A percentile compares a stretch with the other conserved stretches of the same genome.
These are phyloP conservation scores for Eucalyptus tenuipes DNA, from an alignment of 345 rosid species.

Conservation along the genomic window DNA sequence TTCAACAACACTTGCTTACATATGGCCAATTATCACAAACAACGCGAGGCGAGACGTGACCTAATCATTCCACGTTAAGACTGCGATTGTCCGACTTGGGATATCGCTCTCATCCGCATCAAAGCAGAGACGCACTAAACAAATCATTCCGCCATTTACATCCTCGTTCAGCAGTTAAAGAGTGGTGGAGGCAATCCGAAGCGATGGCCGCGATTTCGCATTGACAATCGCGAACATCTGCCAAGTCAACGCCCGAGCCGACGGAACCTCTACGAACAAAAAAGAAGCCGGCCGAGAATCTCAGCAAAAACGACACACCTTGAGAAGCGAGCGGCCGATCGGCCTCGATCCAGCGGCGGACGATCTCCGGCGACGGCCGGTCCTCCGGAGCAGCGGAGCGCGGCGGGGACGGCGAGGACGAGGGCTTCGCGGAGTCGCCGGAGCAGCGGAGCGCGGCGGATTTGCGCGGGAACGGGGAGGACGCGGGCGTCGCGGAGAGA, in stretches of 20 bases:
- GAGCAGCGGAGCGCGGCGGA: slow-evolving; percentile 5
- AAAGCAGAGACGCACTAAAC: not conserved
- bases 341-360: slow-evolving; percentile 58
- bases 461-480: not conserved
- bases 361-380: slow-evolving; percentile 13
- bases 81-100: not conserved
- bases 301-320: slow-evolving; percentile 5
- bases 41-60: not conserved
- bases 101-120: not conserved
- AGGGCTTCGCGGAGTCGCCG: slow-evolving; percentile 6
- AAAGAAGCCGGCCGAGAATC: not conserved
- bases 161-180: not conserved
- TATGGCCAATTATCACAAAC: not conserved
- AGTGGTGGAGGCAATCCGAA: not conserved
- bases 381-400: slow-evolving; percentile 1
- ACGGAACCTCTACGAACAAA: not conserved
- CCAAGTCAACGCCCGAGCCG: not conserved
- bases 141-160: not conserved
- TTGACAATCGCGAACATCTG: not conserved
- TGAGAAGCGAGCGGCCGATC: slow-evolving; percentile 28
- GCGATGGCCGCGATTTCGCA: not conserved
- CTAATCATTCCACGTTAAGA: not conserved
- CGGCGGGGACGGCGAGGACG: slow-evolving; percentile 1
- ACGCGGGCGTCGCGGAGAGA: not conserved
- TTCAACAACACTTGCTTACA: not conserved